Conservation (phyloP, 228 moss, liverwort and hornwort species). For the Sphagnum magellanicum region DNA sequence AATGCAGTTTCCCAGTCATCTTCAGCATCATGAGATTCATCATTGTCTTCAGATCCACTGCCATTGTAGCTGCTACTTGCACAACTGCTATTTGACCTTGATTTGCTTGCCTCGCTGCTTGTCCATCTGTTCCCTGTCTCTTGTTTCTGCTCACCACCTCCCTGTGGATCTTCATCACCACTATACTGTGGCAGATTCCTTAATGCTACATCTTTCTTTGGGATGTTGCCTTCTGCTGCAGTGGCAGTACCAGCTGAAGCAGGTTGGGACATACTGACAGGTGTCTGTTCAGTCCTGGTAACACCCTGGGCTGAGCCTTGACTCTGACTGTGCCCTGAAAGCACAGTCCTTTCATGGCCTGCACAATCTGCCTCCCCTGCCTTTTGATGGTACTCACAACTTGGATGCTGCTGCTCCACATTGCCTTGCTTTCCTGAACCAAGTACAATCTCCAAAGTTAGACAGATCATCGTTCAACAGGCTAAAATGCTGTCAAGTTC, state of each 20-base stretch:
- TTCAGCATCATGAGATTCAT: conserved; percentile 55
- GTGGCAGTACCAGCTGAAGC: conserved; percentile 20
- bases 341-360: conserved; percentile 33
- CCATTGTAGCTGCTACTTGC: conserved; percentile 63
- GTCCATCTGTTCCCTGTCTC: conserved; percentile 33
- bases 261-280: conserved; percentile 5
- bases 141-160: conserved; percentile 38
- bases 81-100: conserved; percentile 47
- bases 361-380: conserved; percentile 28
- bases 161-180: conserved; percentile 4
- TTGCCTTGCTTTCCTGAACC: conserved; percentile 44
- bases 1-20: conserved; percentile 93
- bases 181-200: conserved; percentile 18
- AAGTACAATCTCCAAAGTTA: no score
- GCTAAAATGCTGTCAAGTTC: not conserved
- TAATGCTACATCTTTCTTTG: conserved; percentile 19
- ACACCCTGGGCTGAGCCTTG: conserved; percentile 28
- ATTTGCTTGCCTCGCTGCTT: conserved; percentile 39
- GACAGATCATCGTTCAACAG: not conserved
- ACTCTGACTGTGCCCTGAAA: conserved; percentile 36
- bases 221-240: conserved; percentile 6
- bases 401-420: conserved; percentile 23
- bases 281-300: conserved; percentile 29
- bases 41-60: conserved; percentile 59
- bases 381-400: conserved; percentile 33